Evolutionary conservation across 768 basidiomycete genomes (phyloP).

Genomic region (Macrolepiota fuliginosa): DNA sequence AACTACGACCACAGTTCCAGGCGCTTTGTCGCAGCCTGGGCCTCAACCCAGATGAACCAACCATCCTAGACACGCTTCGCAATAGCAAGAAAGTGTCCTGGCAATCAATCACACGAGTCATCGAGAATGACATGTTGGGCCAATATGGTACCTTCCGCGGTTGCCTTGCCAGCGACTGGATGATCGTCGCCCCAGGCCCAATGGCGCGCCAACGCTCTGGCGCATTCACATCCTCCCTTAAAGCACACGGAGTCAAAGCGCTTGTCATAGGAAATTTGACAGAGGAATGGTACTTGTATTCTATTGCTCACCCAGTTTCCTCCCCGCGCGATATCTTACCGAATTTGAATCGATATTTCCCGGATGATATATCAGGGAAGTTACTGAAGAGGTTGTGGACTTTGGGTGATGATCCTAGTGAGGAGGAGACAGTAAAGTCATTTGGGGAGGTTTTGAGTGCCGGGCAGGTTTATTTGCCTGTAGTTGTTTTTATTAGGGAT

Average conservation of each 20-base stretch:
- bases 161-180: conserved; percentile 58
- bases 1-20: conserved; percentile 60
- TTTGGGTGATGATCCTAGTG: conserved; percentile 36
- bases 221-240: conserved; percentile 50
- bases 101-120: conserved; percentile 49
- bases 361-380: conserved; percentile 39
- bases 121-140: conserved; percentile 57
- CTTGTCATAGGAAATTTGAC: conserved; percentile 66
- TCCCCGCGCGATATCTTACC: conserved; percentile 47
- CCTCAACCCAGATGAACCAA: conserved; percentile 50
- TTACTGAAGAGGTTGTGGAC: conserved; percentile 44
- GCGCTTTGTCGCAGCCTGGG: conserved; percentile 56
- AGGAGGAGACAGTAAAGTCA: conserved; percentile 40
- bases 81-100: conserved; percentile 48
- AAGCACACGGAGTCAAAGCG: conserved; percentile 55
- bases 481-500: conserved; percentile 61
- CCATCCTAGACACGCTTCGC: conserved; percentile 48
- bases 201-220: conserved; percentile 72
- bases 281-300: conserved; percentile 79
- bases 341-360: conserved; percentile 64
- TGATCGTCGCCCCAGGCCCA: conserved; percentile 48
- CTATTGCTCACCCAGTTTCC: conserved; percentile 61
- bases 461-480: conserved; percentile 68
- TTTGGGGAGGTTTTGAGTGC: conserved; percentile 62
- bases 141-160: conserved; percentile 68